Conservation (phyloP, 768 basidiomycete species). For the Nidularia sp. region DNA sequence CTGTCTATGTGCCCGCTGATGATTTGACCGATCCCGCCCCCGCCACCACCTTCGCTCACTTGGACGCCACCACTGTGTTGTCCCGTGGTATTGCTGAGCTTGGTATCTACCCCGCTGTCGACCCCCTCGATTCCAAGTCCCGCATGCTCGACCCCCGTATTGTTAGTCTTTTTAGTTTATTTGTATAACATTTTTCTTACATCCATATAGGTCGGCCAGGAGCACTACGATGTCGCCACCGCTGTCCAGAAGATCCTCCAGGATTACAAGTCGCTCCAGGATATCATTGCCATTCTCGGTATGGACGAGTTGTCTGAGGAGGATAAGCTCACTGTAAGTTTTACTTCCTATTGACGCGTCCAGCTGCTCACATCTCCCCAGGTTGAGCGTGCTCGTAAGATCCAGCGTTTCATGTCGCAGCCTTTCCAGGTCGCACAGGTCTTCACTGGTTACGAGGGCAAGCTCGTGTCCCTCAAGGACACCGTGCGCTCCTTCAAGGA, state of each 20-base stretch:
- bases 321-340: conserved; percentile 93
- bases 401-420: conserved; percentile 99
- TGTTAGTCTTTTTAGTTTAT: conserved; percentile 40
- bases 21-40: conserved; percentile 99
- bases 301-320: conserved; percentile 99
- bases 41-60: conserved; percentile 99
- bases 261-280: conserved; percentile 95
- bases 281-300: conserved; percentile 99
- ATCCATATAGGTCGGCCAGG: conserved; percentile 61
- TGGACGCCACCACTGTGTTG: conserved; percentile 99
- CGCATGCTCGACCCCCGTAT: conserved; percentile 99
- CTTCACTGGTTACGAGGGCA: conserved; percentile 99
- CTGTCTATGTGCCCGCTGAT: conserved; percentile 99
- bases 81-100: conserved; percentile 99
- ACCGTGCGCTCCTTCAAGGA: conserved; percentile 97
- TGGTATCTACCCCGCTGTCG: conserved; percentile 99
- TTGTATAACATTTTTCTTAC: not conserved
- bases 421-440: conserved; percentile 99
- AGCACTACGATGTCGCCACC: conserved; percentile 96
- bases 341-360: not conserved
- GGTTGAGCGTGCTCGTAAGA: conserved; percentile 98
- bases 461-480: conserved; percentile 94
- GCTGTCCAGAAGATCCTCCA: conserved; percentile 97
- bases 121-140: conserved; percentile 98
- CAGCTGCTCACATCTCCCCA: conserved; percentile 13